A percentile compares a stretch with the other conserved stretches of the same genome.
phyloP scores from a whole-genome alignment of 129 eudicot genomes.

The Dittrichia graveolens region DNA sequence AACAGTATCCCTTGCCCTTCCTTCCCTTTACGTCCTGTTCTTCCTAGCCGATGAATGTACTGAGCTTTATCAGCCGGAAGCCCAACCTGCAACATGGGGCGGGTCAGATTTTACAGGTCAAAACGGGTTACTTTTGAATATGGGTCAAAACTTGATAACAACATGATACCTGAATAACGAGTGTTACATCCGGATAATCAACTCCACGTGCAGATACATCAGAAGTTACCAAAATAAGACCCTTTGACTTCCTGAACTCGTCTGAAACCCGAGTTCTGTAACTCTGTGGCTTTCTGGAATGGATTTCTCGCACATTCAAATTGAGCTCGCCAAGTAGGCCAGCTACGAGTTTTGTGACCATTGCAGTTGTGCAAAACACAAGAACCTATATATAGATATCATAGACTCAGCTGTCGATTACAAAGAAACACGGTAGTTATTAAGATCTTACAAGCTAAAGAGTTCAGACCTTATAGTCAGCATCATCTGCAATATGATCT shows the following conservation, averaged over 20 bases:
- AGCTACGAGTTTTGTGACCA: conserved; percentile 85
- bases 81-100: conserved; percentile 55
- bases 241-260: conserved; percentile 87
- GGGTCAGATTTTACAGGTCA: conserved; percentile 7
- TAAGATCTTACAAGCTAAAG: conserved; percentile 7
- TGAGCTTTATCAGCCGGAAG: conserved; percentile 83
- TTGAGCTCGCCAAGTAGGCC: conserved; percentile 85
- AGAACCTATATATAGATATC: conserved; percentile 57
- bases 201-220: conserved; percentile 99
- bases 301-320: conserved; percentile 89
- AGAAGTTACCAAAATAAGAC: conserved; percentile 93
- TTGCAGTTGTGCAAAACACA: conserved; percentile 98
- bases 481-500: conserved; percentile 88
- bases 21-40: conserved; percentile 95
- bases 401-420: not conserved
- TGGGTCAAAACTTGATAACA: not conserved
- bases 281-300: conserved; percentile 94
- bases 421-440: not conserved
- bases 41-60: conserved; percentile 88
- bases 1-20: conserved; percentile 84
- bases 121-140: not conserved
- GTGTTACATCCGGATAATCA: conserved; percentile 98
- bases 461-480: conserved; percentile 70
- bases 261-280: conserved; percentile 89
- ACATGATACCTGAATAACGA: conserved; percentile 76